Conservation (phyloP, 345 rosid genomes). For the Aegle marmelos region DNA sequence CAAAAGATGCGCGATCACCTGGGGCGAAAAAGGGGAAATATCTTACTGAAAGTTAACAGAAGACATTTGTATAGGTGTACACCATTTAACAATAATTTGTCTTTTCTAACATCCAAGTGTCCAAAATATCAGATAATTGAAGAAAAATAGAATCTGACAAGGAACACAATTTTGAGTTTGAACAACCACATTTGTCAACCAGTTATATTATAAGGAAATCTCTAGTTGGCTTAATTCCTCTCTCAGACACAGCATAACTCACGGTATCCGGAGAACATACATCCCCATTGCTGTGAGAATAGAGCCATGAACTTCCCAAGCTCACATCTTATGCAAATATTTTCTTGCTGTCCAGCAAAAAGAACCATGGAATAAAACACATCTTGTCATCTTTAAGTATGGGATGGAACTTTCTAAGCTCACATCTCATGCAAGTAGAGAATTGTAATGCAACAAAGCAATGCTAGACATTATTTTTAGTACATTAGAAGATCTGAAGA, state of each 20-base stretch:
- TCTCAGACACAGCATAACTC: neutral
- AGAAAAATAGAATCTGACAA: constrained; percentile 4
- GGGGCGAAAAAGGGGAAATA: neutral
- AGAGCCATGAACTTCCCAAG: neutral
- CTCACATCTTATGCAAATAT: constrained; percentile 3
- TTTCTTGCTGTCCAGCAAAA: neutral
- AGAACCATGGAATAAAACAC: neutral
- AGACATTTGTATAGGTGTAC: neutral
- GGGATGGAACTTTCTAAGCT: neutral
- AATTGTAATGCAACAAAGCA: neutral
- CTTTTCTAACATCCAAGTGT: constrained; percentile 9
- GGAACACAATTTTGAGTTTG: neutral
- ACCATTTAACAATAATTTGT: constrained; percentile 16
- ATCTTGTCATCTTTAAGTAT: neutral
- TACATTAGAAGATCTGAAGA: neutral
- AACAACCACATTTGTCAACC: neutral
- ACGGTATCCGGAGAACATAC: neutral
- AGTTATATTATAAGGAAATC: neutral
- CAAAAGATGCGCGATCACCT: constrained; percentile 86
- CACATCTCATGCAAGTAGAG: neutral
- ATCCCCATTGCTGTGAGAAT: neutral
- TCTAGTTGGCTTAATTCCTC: neutral
- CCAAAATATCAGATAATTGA: constrained; percentile 2
- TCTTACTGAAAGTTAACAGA: neutral
- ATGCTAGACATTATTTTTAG: neutral